Evolutionary conservation across 352 stramenopile genomes (phyloP).

Genomic region (Detonula confervacea): DNA sequence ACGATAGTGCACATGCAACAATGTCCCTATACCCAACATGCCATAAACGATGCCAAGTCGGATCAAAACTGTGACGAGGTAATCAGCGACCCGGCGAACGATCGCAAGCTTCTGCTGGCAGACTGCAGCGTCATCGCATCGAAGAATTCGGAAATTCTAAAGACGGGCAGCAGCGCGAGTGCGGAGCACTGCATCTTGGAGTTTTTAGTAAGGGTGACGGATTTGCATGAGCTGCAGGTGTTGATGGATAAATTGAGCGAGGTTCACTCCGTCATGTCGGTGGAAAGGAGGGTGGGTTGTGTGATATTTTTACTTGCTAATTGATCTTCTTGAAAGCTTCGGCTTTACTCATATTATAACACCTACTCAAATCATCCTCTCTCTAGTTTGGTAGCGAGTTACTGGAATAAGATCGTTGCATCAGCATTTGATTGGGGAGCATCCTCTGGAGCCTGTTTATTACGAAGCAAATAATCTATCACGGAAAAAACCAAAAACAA

Average conservation of each 20-base stretch:
- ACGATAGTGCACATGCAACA: conserved; percentile 70
- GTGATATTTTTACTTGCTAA: background rate
- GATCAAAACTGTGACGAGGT: conserved; percentile 15
- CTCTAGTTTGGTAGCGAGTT: conserved; percentile 41
- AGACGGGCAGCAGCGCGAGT: conserved; percentile 73
- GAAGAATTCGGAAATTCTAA: conserved; percentile 77
- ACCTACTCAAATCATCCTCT: conserved; percentile 1
- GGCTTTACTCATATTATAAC: background rate
- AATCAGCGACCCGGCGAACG: conserved; percentile 51
- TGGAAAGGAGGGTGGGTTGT: conserved; percentile 61
- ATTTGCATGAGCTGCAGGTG: conserved; percentile 76
- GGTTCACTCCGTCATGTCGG: conserved; percentile 77
- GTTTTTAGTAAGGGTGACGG: conserved; percentile 73
- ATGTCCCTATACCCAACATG: conserved; percentile 70
- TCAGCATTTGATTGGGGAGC: no score
- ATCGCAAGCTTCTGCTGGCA: conserved; percentile 79
- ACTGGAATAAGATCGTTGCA: conserved; percentile 17
- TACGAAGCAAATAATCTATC: no score
- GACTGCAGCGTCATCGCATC: conserved; percentile 81
- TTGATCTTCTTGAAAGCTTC: background rate
- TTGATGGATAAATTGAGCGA: conserved; percentile 80
- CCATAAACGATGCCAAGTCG: conserved; percentile 63
- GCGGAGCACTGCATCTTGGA: conserved; percentile 78
- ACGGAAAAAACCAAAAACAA: no score
- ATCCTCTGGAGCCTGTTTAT: no score